Base-by-base conservation (phyloP, 2,329 filamentous ascomycete genomes). In the Ceratocystiopsis brevicomis region DNA sequence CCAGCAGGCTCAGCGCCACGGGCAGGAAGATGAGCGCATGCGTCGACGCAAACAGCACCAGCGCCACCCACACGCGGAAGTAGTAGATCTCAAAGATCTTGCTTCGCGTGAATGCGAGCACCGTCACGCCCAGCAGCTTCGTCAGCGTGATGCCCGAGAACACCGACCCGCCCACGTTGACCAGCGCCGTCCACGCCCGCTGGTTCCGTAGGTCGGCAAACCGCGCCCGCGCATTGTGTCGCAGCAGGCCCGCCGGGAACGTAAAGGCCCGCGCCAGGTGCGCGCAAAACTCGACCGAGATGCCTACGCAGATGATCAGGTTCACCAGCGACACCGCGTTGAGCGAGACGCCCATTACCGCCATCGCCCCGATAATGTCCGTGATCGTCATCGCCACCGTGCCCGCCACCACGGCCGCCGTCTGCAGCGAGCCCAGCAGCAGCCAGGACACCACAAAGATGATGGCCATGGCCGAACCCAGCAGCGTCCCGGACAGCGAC, bases 11-110 rank as follows among this genome's bases (percentile, higher is more conserved):
- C 50, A 98, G 67, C 2, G 82, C 80, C 1, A 96, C 90, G 0
- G 90, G 90, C 53, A 98, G 64, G 59, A 96, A 93, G 9, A 98
- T 72, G 40, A 98, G 67, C 1, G 90, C 85, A 59, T 98, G 90
- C 11, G 78, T 70, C 9, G 84, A 84, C 3, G 87, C 92, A 59
- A 94, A 88, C 11, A 92, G 59, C 12, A 98, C 87, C 44, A 98
- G 71, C 8, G 87, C 81, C 16, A 95, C 66, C 90, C 90, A 98
- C 38, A 98, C 82, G 38, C 90, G 74, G 69, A 98, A 98, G 62
- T 98, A 98, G 63, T 98, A 98, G 45, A 98, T 85, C 65, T 98
- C 92, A 54, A 98, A 98, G 56, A 98, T 98, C 73, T 96, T 98
- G 59, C 84, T 93, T 42, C 83, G 69, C 9, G 90, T 98, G 55